Percentiles rank a stretch among this genome's conserved stretches.
These are phyloP conservation scores for Vicia villosa DNA, from an alignment of 306 rosid species.

Conservation along the genomic window DNA sequence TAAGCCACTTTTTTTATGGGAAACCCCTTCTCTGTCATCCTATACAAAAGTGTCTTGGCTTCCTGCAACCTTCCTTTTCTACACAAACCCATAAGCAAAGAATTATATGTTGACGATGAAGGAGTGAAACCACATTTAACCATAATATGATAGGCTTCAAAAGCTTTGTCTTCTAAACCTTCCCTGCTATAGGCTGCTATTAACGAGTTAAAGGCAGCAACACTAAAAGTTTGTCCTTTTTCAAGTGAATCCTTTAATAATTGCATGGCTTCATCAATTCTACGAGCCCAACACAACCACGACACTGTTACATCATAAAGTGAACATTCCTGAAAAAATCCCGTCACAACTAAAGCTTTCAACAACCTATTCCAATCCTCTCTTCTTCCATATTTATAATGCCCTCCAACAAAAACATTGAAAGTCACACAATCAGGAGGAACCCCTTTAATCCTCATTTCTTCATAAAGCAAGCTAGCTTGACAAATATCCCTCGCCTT, in stretches of 20 bases:
- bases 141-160: constrained; percentile 28
- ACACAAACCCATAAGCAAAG: constrained; percentile 34
- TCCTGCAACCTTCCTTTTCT: constrained; percentile 27
- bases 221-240: constrained; percentile 23
- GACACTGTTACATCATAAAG: constrained; percentile 1
- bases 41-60: constrained; percentile 21
- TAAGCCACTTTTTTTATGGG: constrained; percentile 28
- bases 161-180: constrained; percentile 28
- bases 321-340: constrained; percentile 17
- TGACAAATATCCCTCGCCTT: constrained; percentile 26
- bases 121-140: constrained; percentile 28
- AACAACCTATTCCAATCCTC: constrained; percentile 8
- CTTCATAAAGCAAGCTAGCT: constrained; percentile 26
- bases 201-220: constrained; percentile 30
- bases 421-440: constrained; percentile 28
- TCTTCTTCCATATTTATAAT: constrained; percentile 21
- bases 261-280: constrained; percentile 19
- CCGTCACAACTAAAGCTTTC: neutral
- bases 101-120: constrained; percentile 21
- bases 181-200: constrained; percentile 28
- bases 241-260: constrained; percentile 17
- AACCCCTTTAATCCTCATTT: constrained; percentile 20
- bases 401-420: constrained; percentile 25
- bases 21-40: constrained; percentile 33
- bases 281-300: constrained; percentile 28